phyloP scores from a whole-genome alignment of 2,329 filamentous ascomycete species.

The Arachnomyces sp. region DNA sequence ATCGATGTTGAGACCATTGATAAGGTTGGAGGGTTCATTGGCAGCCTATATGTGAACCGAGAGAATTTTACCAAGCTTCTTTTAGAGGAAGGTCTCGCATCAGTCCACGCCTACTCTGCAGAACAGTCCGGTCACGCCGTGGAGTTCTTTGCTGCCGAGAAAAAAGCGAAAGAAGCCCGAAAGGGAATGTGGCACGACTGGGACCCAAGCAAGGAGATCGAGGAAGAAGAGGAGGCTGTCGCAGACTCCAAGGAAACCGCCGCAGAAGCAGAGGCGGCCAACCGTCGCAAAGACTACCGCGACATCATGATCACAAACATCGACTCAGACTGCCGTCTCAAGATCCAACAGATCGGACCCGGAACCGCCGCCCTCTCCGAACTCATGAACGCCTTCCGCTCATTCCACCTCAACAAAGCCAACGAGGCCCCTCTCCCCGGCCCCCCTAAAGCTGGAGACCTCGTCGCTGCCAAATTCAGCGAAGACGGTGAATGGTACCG shows the following conservation, averaged over 20 bases:
- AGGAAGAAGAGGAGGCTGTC: slow-evolving; percentile 43
- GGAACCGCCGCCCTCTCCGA: slow-evolving; percentile 78
- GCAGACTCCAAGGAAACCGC: slow-evolving; percentile 43
- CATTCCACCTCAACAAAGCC: slow-evolving; percentile 76
- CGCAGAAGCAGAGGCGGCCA: slow-evolving; percentile 47
- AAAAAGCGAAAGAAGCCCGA: slow-evolving; percentile 76
- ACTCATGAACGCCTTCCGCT: slow-evolving; percentile 83
- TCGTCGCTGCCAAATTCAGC: slow-evolving; percentile 83
- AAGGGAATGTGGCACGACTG: slow-evolving; percentile 92
- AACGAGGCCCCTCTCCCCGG: slow-evolving; percentile 66
- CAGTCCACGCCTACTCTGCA: slow-evolving; percentile 88
- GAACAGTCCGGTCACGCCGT: slow-evolving; percentile 86
- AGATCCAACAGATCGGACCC: slow-evolving; percentile 82
- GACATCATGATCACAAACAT: slow-evolving; percentile 90
- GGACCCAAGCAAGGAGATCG: slow-evolving; percentile 78
- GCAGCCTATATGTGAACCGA: slow-evolving; percentile 82
- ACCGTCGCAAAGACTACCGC: slow-evolving; percentile 79
- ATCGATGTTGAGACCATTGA: slow-evolving; percentile 92
- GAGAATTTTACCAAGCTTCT: slow-evolving; percentile 92
- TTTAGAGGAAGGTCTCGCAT: slow-evolving; percentile 86
- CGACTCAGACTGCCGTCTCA: slow-evolving; percentile 70
- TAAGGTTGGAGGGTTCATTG: slow-evolving; percentile 96
- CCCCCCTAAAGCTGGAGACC: slow-evolving; percentile 82
- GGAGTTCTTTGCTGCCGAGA: slow-evolving; percentile 80
- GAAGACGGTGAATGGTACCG: slow-evolving; percentile 92